Evolutionary conservation across 1,139 yeast genomes (phyloP).

Genomic region (Magnusiomyces starmeri): DNA sequence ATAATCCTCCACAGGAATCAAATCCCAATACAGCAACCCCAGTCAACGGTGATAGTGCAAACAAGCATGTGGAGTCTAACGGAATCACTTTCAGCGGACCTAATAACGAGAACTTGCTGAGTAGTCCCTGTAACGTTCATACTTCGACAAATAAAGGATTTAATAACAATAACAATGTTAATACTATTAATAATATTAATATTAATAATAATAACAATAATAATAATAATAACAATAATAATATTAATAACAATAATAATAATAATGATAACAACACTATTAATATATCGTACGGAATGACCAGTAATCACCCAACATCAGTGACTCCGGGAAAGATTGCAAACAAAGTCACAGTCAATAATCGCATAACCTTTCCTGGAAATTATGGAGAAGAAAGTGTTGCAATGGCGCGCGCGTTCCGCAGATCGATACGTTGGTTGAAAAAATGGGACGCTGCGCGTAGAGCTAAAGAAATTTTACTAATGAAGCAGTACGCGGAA

Average conservation of each 20-base stretch:
- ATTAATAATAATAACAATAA: background rate
- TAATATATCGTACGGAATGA: too few species aligned
- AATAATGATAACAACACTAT: too few species aligned
- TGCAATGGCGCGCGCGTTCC: constrained; percentile 22
- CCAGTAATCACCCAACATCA: background rate
- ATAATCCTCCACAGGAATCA: constrained; percentile 3
- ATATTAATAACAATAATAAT: too few species aligned
- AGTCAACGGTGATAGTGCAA: background rate
- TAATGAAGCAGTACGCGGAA: background rate
- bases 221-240: too few species aligned
- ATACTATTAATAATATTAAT: background rate
- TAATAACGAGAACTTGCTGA: background rate
- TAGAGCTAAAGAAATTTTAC: background rate
- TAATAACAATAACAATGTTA: background rate
- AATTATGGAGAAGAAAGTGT: constrained; percentile 28
- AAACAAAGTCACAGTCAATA: constrained; percentile 2
- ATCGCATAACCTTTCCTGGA: constrained; percentile 6
- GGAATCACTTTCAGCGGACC: background rate
- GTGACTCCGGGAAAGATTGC: background rate
- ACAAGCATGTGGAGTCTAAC: background rate
- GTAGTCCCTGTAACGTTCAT: background rate
- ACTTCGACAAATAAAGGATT: background rate
- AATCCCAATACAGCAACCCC: background rate
- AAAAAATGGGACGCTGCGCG: constrained; percentile 18
- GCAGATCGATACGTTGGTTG: constrained; percentile 25